phyloP scores from a whole-genome alignment of 2,329 filamentous ascomycete species.

The Penicillium sp. region DNA sequence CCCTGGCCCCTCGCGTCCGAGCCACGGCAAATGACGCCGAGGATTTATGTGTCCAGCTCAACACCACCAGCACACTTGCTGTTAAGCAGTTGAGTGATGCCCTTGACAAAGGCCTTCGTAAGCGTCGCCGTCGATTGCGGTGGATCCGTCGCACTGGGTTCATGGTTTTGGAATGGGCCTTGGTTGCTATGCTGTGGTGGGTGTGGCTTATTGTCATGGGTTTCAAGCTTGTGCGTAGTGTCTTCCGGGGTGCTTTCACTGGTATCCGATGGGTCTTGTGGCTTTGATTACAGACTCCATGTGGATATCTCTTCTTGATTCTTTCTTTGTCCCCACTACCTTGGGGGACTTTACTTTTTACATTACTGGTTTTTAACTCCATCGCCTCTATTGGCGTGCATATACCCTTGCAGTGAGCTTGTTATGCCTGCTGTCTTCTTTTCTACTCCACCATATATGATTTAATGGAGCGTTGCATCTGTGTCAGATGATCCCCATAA shows the following conservation, averaged over 20 bases:
- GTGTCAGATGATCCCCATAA: not conserved
- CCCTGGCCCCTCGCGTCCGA: conserved; percentile 61
- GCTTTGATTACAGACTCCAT: conserved; percentile 53
- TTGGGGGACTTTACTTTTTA: not conserved
- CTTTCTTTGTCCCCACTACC: not conserved
- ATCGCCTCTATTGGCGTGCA: conserved; percentile 12
- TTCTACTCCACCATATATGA: not conserved
- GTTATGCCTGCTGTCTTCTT: not conserved
- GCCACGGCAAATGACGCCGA: conserved; percentile 76
- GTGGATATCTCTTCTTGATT: not conserved
- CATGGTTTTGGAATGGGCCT: conserved; percentile 79
- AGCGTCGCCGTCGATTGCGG: conserved; percentile 70
- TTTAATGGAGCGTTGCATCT: conserved; percentile 8
- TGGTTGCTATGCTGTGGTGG: conserved; percentile 91
- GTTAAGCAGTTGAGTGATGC: conserved; percentile 78
- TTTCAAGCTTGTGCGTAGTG: conserved; percentile 63
- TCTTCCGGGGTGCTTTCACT: conserved; percentile 60
- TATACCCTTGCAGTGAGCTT: conserved; percentile 16
- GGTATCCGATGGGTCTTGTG: conserved; percentile 80
- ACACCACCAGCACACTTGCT: conserved; percentile 72
- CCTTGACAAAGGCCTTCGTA: conserved; percentile 67
- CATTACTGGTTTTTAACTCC: conserved; percentile 3
- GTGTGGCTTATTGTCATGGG: conserved; percentile 88
- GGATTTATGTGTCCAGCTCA: conserved; percentile 71
- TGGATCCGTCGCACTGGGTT: conserved; percentile 76